These are phyloP conservation scores for Anthostomella pinea DNA, from an alignment of 2,329 filamentous ascomycete genomes.

Conservation along the genomic window DNA sequence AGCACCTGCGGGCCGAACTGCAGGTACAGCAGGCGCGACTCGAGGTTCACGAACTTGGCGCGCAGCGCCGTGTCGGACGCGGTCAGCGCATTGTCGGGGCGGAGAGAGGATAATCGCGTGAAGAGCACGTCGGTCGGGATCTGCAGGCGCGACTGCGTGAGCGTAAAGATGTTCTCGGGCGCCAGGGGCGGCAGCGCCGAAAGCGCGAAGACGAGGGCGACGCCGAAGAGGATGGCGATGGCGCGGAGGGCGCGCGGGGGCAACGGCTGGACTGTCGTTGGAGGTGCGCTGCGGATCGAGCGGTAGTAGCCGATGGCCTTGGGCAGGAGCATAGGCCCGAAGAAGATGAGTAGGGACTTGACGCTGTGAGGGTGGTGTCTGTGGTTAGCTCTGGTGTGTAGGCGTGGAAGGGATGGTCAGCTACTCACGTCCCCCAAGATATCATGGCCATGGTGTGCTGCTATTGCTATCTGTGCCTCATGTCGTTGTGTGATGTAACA, in stretches of 20 bases:
- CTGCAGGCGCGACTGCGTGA: constrained; percentile 77
- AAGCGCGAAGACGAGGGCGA: constrained; percentile 51
- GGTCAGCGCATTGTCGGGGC: constrained; percentile 48
- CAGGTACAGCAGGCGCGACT: constrained; percentile 77
- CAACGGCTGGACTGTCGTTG: constrained; percentile 51
- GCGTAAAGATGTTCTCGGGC: constrained; percentile 77
- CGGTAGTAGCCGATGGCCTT: constrained; percentile 65
- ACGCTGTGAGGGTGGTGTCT: constrained; percentile 43
- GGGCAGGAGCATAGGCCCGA: constrained; percentile 71
- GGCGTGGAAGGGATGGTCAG: neutral
- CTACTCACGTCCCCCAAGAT: constrained; percentile 48
- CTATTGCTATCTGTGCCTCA: constrained; percentile 11
- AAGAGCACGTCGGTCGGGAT: constrained; percentile 85
- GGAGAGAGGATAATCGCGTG: constrained; percentile 62
- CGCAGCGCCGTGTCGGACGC: constrained; percentile 62
- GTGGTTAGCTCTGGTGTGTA: constrained; percentile 6
- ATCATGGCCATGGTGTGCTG: constrained; percentile 33
- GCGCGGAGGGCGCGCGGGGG: constrained; percentile 53
- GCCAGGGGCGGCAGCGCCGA: constrained; percentile 63
- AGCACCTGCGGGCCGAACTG: constrained; percentile 76
- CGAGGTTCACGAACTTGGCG: constrained; percentile 64
- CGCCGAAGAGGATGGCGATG: constrained; percentile 56
- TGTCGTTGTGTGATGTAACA: constrained; percentile 5
- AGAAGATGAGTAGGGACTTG: constrained; percentile 56
- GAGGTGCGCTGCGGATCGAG: constrained; percentile 44